Percentiles rank a stretch among this genome's conserved stretches.
These are phyloP conservation scores for Pseudonitzschia pungens DNA, from an alignment of 108 stramenopile genomes.

Conservation along the genomic window DNA sequence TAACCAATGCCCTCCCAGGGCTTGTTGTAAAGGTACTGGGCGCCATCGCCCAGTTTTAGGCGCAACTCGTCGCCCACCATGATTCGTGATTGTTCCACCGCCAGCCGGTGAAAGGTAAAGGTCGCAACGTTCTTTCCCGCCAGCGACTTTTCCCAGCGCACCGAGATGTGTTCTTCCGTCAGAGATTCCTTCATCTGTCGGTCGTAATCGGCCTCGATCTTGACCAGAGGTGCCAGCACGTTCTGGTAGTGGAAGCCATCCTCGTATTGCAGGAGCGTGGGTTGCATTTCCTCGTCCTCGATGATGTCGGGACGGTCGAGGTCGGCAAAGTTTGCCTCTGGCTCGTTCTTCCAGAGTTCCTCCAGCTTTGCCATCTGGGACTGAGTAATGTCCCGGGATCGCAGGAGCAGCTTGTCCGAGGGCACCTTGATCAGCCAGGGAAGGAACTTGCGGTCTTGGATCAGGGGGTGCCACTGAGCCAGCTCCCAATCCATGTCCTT, in stretches of 20 bases:
- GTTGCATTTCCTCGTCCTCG: constrained; percentile 86
- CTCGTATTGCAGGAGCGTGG: constrained; percentile 88
- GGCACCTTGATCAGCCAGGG: constrained; percentile 92
- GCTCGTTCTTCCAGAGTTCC: constrained; percentile 94
- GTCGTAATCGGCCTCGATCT: constrained; percentile 98
- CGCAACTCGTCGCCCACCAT: constrained; percentile 95
- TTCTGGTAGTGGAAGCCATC: constrained; percentile 99
- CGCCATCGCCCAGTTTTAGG: constrained; percentile 78
- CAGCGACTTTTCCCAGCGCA: constrained; percentile 93
- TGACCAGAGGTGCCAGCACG: constrained; percentile 94
- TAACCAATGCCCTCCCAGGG: constrained; percentile 92
- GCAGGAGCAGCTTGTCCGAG: constrained; percentile 73
- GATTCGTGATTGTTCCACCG: constrained; percentile 74
- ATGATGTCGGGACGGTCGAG: constrained; percentile 81
- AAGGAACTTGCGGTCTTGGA: constrained; percentile 92
- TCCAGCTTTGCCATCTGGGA: constrained; percentile 93
- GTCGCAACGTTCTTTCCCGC: constrained; percentile 81
- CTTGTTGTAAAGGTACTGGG: constrained; percentile 78
- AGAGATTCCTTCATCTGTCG: constrained; percentile 91
- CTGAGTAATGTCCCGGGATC: constrained; percentile 81
- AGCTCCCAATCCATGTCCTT: constrained; percentile 99
- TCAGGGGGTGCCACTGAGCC: constrained; percentile 93
- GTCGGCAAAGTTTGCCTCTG: constrained; percentile 90
- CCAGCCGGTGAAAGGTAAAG: constrained; percentile 80
- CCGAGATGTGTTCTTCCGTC: constrained; percentile 83